Base-by-base conservation (phyloP, 1,284 basidiomycete genomes). In the Ganoderma boninense region DNA sequence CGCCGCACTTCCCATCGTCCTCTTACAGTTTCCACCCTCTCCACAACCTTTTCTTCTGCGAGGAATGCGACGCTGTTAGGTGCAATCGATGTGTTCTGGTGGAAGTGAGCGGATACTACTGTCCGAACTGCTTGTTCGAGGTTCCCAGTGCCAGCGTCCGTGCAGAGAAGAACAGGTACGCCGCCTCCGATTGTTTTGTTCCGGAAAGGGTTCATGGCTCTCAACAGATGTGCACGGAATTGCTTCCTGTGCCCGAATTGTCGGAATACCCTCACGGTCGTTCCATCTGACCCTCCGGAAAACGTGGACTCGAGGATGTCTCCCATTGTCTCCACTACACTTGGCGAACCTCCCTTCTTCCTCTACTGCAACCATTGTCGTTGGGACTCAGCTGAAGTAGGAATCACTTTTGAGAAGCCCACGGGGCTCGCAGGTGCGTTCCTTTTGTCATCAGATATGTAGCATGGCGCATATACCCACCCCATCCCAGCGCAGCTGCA, bases 41-140 rank as follows among this genome's bases (percentile, higher is more conserved):
- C 11, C 89, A 94, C 73, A 88, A 89, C 29, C 90, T 99, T 20
- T 98, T 96, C 84, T 99, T 99, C 81, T 99, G 98, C 82, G 97
- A 98, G 81, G 97, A 99, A 86, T 99, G 98, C 82, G 97, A 99
- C 80, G 92, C 94, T 1, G 90, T 99, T 56, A 86, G 97, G 67
- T 99, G 98, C 79, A 94, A 97, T 78, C 89, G 92, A 74, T 99
- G 98, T 77, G 95, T 98, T 10, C 89, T 92, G 5, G 85, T 95
- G 65, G 98, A 99, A 87, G 93, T 99, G 79, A 95, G 95, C 78
- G 95, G 95, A 66, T 99, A 98, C 82, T 99, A 95, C 80, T 99
- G 98, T 79, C 98, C 98, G 32, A 97, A 97, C 80, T 99, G 98
- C 80, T 86, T 99, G n/a, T 99, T 99, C 81, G 98, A 99, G 78